These are phyloP conservation scores for Globisporangium orthogonon DNA, from an alignment of 352 stramenopile species.

Conservation along the genomic window DNA sequence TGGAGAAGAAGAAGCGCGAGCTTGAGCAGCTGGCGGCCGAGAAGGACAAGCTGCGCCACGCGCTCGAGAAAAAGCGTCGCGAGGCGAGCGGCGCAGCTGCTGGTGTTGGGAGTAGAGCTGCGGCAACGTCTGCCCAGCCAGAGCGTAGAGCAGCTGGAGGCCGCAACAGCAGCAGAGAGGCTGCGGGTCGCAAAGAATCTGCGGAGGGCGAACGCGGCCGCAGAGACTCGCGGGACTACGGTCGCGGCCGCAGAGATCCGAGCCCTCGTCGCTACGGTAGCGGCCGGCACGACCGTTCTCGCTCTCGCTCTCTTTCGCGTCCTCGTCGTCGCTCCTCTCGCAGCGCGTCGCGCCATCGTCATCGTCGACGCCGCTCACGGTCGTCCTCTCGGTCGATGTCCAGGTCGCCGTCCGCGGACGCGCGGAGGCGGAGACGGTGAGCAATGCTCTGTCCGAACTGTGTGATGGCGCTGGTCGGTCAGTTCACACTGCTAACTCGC, in stretches of 20 bases:
- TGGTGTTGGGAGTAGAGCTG: too few species aligned
- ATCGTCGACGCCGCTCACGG: conserved; percentile 13
- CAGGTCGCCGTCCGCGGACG: conserved; percentile 8
- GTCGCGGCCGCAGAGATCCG: background rate
- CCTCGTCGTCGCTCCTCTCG: conserved; percentile 12
- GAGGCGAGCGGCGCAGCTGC: conserved; percentile 8
- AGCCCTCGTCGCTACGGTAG: background rate
- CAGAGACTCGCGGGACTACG: background rate
- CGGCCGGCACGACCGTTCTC: background rate
- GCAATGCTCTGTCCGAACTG: background rate
- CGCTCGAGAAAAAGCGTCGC: conserved; percentile 46
- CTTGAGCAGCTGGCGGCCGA: conserved; percentile 53
- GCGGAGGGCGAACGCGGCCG: background rate
- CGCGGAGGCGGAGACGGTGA: conserved; percentile 5
- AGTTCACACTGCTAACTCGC: too few species aligned
- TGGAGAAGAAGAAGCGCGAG: conserved; percentile 90
- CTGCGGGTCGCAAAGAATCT: background rate
- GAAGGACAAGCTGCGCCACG: conserved; percentile 50
- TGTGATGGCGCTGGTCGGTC: too few species aligned
- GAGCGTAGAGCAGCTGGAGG: background rate
- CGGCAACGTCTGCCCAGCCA: background rate
- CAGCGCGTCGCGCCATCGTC: conserved; percentile 13
- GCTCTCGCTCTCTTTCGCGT: background rate
- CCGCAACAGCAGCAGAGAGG: background rate
- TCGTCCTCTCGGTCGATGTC: conserved; percentile 13